Conservation (phyloP, 2,329 filamentous ascomycete species). For the Aspergillus caelatus region DNA sequence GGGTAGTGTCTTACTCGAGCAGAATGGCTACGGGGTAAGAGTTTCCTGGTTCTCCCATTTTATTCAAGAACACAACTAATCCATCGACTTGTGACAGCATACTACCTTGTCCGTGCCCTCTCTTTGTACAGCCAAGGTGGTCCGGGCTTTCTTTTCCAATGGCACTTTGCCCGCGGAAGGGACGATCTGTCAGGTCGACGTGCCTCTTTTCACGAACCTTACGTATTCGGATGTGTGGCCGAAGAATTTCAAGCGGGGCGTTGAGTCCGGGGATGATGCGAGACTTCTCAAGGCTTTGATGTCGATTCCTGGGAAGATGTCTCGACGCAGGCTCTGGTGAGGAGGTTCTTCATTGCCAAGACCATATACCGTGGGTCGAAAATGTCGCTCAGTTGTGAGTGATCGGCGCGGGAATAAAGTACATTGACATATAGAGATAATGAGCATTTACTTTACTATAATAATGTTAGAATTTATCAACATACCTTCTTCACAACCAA, state of each 20-base stretch:
- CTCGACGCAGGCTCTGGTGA: neutral
- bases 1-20: neutral
- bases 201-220: conserved; percentile 1
- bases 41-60: neutral
- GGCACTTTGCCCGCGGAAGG: conserved; percentile 4
- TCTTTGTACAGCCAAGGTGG: conserved; percentile 4
- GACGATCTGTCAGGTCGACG: conserved; percentile 3
- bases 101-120: conserved; percentile 4
- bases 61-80: neutral
- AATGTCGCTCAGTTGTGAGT: no score
- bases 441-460: no score
- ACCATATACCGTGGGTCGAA: no score
- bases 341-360: neutral
- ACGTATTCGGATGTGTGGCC: neutral
- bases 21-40: neutral
- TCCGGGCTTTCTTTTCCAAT: conserved; percentile 8
- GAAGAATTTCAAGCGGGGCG: neutral
- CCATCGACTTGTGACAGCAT: neutral
- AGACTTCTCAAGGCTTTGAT: neutral
- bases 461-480: no score
- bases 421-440: no score
- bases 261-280: neutral
- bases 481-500: no score
- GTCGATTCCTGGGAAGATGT: neutral
- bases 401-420: no score